A percentile compares a stretch with the other conserved stretches of the same genome.
phyloP scores from a whole-genome alignment of 345 rosid genomes.

The Lepidium sativum region DNA sequence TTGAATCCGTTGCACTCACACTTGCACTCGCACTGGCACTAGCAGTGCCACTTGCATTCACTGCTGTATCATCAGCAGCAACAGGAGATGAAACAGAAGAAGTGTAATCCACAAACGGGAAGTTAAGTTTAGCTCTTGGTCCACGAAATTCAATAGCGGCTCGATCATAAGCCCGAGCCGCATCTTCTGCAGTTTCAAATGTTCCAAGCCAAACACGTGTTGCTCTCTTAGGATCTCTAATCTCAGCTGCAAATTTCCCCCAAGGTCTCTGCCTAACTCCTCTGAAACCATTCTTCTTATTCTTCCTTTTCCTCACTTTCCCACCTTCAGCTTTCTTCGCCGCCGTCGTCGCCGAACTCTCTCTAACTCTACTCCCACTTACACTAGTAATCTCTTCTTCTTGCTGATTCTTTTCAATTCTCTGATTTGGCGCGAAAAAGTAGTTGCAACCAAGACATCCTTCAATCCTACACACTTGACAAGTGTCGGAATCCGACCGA shows the following conservation, averaged over 20 bases:
- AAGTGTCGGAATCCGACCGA: constrained; percentile 41
- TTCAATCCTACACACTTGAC: constrained; percentile 47
- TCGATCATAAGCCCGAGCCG: constrained; percentile 86
- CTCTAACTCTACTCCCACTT: background rate
- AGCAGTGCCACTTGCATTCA: background rate
- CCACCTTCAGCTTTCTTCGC: constrained; percentile 17
- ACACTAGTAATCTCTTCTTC: background rate
- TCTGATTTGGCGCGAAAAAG: constrained; percentile 54
- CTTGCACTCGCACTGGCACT: background rate
- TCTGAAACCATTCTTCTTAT: constrained; percentile 58
- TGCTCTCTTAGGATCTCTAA: constrained; percentile 77
- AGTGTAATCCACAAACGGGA: constrained; percentile 44
- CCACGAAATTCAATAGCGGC: constrained; percentile 66
- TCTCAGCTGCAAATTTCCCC: constrained; percentile 99
- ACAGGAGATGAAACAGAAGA: background rate
- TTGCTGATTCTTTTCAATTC: background rate
- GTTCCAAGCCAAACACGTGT: constrained; percentile 93
- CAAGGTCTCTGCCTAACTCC: constrained; percentile 98
- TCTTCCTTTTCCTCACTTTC: constrained; percentile 28
- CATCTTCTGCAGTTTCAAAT: constrained; percentile 79
- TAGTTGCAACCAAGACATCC: constrained; percentile 74
- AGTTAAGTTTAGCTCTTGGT: constrained; percentile 59
- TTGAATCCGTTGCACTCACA: background rate
- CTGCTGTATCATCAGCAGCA: background rate
- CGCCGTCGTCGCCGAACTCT: background rate